A percentile compares a stretch with the other conserved stretches of the same genome.
phyloP scores from a whole-genome alignment of 495 filamentous ascomycete species.

The Pyronema omphalodes region DNA sequence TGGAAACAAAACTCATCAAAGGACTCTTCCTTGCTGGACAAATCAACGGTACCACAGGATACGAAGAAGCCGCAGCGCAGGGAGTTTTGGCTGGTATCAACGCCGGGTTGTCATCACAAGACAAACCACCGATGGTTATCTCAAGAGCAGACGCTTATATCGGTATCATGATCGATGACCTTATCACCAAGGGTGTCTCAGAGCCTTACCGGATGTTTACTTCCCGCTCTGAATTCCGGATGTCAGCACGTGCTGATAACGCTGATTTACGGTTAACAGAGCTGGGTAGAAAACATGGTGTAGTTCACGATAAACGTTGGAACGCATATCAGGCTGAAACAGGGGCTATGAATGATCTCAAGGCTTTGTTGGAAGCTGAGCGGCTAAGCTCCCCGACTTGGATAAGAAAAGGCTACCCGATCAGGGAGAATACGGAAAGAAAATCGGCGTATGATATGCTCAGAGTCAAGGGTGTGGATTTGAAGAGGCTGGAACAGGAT shows the following conservation, averaged over 20 bases:
- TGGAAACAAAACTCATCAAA: conserved; percentile 82
- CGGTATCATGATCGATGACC: conserved; percentile 96
- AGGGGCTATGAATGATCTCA: conserved; percentile 45
- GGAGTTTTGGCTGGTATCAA: conserved; percentile 87
- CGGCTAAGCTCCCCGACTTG: conserved; percentile 41
- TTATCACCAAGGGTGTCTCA: conserved; percentile 89
- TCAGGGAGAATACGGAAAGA: conserved; percentile 38
- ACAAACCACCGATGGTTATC: conserved; percentile 43
- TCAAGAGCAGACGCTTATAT: conserved; percentile 85
- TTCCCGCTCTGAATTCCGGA: conserved; percentile 83
- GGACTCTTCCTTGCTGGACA: conserved; percentile 90
- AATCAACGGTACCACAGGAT: conserved; percentile 96
- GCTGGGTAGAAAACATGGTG: conserved; percentile 54
- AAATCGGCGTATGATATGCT: conserved; percentile 63
- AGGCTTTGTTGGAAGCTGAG: conserved; percentile 36
- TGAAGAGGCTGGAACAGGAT: conserved; percentile 34
- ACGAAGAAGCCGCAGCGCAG: conserved; percentile 91
- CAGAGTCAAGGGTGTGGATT: conserved; percentile 36
- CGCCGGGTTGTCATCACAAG: conserved; percentile 60
- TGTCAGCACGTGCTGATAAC: conserved; percentile 80
- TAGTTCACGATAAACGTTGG: conserved; percentile 70
- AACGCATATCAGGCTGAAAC: conserved; percentile 41
- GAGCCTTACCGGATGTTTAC: conserved; percentile 99
- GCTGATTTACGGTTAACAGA: conserved; percentile 75
- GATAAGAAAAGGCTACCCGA: conserved; percentile 47